These are phyloP conservation scores for Ulmus americana DNA, from an alignment of 331 rosid genomes.

Conservation along the genomic window DNA sequence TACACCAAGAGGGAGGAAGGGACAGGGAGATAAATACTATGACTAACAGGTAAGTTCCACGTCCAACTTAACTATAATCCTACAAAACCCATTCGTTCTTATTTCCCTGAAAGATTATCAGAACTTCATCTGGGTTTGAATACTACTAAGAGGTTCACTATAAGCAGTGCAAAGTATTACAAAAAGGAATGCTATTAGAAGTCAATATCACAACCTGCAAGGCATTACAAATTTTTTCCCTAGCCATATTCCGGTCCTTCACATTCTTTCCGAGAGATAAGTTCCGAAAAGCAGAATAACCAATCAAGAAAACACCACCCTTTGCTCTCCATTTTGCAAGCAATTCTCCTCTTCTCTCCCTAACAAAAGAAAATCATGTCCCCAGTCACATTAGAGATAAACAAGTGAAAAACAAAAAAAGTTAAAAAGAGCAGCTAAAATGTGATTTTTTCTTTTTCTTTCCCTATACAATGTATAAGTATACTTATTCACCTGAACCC, in stretches of 20 bases:
- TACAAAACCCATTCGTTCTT: background rate
- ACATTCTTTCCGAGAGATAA: conserved; percentile 75
- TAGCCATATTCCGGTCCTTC: conserved; percentile 66
- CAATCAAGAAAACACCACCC: conserved; percentile 88
- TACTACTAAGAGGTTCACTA: background rate
- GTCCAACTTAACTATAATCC: background rate
- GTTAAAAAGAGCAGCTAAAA: background rate
- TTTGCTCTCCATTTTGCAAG: conserved; percentile 87
- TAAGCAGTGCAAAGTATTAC: background rate
- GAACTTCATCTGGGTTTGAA: too few relatives aligned
- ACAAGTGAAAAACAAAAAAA: background rate
- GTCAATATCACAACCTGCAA: conserved; percentile 53
- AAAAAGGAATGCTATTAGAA: conserved; percentile 16
- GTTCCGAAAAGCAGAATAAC: conserved; percentile 80
- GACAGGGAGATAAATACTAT: background rate
- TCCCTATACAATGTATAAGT: background rate
- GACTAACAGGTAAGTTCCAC: background rate
- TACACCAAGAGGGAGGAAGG: too few relatives aligned
- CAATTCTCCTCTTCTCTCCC: conserved; percentile 74
- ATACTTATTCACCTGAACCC: background rate
- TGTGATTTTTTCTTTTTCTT: background rate
- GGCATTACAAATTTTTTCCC: conserved; percentile 55
- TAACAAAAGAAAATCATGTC: conserved; percentile 33
- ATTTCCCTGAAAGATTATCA: too few relatives aligned
- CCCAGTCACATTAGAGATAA: conserved; percentile 6